Conservation (phyloP, 1,284 basidiomycete species). For the Microbotryomycetes sp. region DNA sequence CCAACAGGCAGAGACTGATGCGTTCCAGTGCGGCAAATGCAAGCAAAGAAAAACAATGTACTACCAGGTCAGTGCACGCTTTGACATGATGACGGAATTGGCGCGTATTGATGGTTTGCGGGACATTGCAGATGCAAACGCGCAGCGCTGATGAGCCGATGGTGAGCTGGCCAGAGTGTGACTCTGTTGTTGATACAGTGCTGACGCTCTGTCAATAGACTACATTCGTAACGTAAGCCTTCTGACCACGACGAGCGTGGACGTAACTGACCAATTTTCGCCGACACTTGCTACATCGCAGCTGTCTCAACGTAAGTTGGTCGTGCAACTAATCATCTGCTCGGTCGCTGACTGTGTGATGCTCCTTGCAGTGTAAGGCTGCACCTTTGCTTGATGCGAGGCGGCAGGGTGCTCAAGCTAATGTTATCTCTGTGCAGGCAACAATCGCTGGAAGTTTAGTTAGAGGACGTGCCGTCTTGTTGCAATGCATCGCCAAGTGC, state of each 20-base stretch:
- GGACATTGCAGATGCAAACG: slow-evolving; percentile 61
- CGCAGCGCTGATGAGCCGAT: slow-evolving; percentile 93
- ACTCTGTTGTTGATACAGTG: background rate
- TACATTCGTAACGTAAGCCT: background rate
- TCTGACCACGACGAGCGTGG: too few relatives aligned
- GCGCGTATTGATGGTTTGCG: background rate
- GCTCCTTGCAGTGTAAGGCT: too few relatives aligned
- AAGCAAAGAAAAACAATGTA: slow-evolving; percentile 78
- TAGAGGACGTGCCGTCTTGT: background rate
- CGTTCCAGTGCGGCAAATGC: slow-evolving; percentile 93
- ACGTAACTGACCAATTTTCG: too few relatives aligned
- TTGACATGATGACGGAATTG: background rate
- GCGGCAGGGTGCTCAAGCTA: slow-evolving; percentile 10
- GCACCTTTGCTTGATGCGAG: too few relatives aligned
- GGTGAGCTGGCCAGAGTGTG: slow-evolving; percentile 48
- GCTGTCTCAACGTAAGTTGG: background rate
- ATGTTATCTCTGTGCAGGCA: background rate
- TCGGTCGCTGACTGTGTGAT: background rate
- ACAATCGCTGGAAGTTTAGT: slow-evolving; percentile 4
- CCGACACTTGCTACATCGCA: too few relatives aligned
- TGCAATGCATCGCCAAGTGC: too few relatives aligned
- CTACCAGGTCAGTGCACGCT: slow-evolving; percentile 52
- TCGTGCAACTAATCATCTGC: background rate
- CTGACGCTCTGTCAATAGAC: background rate
- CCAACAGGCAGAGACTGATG: slow-evolving; percentile 80